Evolutionary conservation across 2,329 filamentous ascomycete species (phyloP), one percentile per base, ranked within the genome.

Genomic region (Aspergillus bombycis): DNA sequence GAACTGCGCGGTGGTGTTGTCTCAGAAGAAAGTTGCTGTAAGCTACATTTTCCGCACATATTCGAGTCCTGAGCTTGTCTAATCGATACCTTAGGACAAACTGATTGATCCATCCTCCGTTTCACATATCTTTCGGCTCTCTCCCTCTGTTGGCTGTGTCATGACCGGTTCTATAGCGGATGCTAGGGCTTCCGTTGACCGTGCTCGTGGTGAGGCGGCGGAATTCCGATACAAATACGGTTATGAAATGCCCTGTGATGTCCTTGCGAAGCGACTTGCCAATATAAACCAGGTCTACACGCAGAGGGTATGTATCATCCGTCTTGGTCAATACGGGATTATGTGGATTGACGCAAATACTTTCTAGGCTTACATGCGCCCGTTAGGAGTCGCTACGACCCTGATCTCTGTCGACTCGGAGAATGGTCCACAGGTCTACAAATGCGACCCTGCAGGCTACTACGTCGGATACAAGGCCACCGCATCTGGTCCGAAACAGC

Each of bases 261-360:
- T 93, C 58, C 83, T 99, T 75, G 92, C 95, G 69, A 99, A 99
- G 88, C 88, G 95, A 77, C 84, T 99, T 81, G 95, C 95, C 78
- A 99, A 99, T 82, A 97, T 99, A 84, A 97, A 93, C 81, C 95
- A 99, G 82, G 95, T 99, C 70, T 99, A 98, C 82, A 99, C 95
- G 72, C 95, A 99, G 83, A 86, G 93, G 80, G 95, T 98, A 82
- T 79, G 86, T 77, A 45, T 32, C 61, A 32, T 52, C 46, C 61
- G 64, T 64, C 36, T 55, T 50, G 63, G 34, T 14, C 21, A 28
- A 56, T 34, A 6, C 19, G 28, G 14, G 26, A 8, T 19, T 28
- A 12, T 9, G 34, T 10, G 12, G 30, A 46, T 62, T 67, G 34
- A 65, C 50, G 26, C 61, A 30, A 34, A 12, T 28, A 32, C 43